Evolutionary conservation across 139 green algal genomes (phyloP).

Genomic region (Closterium sp.): DNA sequence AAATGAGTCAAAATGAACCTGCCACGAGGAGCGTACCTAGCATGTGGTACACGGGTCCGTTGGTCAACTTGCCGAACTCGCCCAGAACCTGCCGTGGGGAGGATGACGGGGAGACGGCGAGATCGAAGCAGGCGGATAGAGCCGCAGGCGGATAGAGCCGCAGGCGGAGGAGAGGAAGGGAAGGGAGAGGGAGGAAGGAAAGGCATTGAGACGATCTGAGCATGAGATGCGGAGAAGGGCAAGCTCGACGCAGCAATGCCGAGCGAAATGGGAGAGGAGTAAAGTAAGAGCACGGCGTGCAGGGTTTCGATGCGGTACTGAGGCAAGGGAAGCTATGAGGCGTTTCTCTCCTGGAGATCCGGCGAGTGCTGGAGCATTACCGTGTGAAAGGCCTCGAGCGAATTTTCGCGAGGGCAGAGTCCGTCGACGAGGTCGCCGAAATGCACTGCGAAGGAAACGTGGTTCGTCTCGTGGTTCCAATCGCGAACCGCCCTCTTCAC

Average conservation of each 20-base stretch:
- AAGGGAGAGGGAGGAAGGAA: conserved; percentile 12
- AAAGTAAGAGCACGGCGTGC: too few relatives aligned
- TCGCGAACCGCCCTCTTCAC: conserved; percentile 52
- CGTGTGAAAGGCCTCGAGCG: conserved; percentile 23
- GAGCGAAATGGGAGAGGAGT: too few relatives aligned
- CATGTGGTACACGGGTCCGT: conserved; percentile 45
- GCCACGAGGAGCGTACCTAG: background rate
- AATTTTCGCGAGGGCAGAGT: conserved; percentile 45
- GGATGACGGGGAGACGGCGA: too few relatives aligned
- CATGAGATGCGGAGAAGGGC: background rate
- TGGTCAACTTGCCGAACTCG: conserved; percentile 21
- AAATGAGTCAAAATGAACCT: too few relatives aligned
- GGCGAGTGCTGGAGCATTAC: background rate
- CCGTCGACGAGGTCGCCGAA: conserved; percentile 56
- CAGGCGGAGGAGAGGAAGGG: background rate
- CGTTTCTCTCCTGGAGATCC: too few relatives aligned
- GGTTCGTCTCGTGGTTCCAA: conserved; percentile 38
- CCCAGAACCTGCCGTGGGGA: conserved; percentile 11
- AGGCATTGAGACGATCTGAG: background rate
- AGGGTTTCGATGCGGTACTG: background rate
- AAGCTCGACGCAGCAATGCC: too few relatives aligned
- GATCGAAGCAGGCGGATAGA: too few relatives aligned
- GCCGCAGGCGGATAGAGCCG: too few relatives aligned
- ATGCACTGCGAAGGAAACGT: conserved; percentile 48
- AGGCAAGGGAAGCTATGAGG: conserved; percentile 3